Evolutionary conservation across 2,329 filamentous ascomycete species (phyloP), one percentile per base, ranked within the genome.

Genomic region (Diaporthe sp.): DNA sequence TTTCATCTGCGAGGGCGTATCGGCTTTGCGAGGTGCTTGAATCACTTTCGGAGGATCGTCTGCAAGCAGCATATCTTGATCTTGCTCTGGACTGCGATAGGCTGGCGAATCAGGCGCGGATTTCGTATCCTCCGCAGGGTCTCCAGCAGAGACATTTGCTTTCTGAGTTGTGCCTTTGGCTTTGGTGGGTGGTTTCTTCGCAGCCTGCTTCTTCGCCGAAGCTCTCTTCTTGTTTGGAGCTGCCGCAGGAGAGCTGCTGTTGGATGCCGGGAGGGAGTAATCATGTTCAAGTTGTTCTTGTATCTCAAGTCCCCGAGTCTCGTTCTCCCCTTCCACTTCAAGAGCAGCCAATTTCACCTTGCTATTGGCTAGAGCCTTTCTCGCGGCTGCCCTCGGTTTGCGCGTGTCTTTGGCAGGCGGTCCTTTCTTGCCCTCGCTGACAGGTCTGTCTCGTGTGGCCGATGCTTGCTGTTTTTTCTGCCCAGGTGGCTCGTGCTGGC

Each of bases 341-440:
- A 58, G 64, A 3, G 55, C 71, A 25, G 71, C 38, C 30, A 70
- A 3, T 47, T 57, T 75, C 13, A 64, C 61, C 10, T 68, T 50
- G 6, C 45, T 61, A 8, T 69, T 73, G 42, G 42, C 15, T n/a
- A 67, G 42, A 15, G 55, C 12, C 42, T 61, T 68, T 5, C 33
- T 35, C 1, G 33, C 8, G 4, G 33, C 8, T 0, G 2, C 1
- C n/a, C 15, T 54, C 13, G 33, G 33, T 9, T 5, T 28, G 0
- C 15, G 10, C 30, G 19, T 30, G 25, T 22, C 12, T 1, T 22
- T 12, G n/a, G 9, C 4, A 5, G 22, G 7, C 3, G 13, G 17
- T 9, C 42, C 25, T 40, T 25, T 5, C 2, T 28, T 30, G n/a
- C 15, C 28, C 4, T 38, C n/a, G 1, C 8, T 15, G 1, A 17